Percentiles rank a stretch among this genome's conserved stretches.
These are phyloP conservation scores for Coniochaeta sp. DNA, from an alignment of 2,329 filamentous ascomycete genomes.

Conservation along the genomic window DNA sequence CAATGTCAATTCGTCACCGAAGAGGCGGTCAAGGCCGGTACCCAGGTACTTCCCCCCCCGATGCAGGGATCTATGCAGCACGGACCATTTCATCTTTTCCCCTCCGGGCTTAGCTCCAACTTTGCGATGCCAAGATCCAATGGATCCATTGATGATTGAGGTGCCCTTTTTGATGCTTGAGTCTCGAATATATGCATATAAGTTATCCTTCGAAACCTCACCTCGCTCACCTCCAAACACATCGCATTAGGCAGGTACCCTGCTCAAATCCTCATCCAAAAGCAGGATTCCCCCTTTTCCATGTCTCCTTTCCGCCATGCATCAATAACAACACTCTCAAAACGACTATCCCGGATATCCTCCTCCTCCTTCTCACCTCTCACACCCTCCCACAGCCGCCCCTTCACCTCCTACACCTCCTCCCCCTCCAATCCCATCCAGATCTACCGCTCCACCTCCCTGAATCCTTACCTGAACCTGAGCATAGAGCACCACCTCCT, in stretches of 20 bases:
- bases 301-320: not conserved
- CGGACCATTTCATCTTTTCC: not conserved
- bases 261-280: not conserved
- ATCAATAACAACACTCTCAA: not conserved
- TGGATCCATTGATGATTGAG: too few species aligned
- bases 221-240: not conserved
- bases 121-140: not conserved
- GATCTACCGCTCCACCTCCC: constrained; percentile 63
- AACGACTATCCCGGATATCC: not conserved
- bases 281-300: not conserved
- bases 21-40: not conserved
- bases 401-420: not conserved
- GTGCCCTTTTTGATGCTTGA: too few species aligned
- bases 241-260: not conserved
- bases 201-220: too few species aligned
- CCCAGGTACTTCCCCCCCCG: not conserved
- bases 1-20: not conserved
- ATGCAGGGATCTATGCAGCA: not conserved
- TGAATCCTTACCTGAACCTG: constrained; percentile 81
- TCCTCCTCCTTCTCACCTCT: not conserved
- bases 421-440: constrained; percentile 34
- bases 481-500: constrained; percentile 90
- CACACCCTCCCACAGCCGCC: not conserved
- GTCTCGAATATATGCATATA: too few species aligned
- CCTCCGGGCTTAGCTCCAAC: not conserved